A percentile compares a stretch with the other conserved stretches of the same genome.
phyloP scores from a whole-genome alignment of 2,329 filamentous ascomycete species.

The Apiospora pterosperma region DNA sequence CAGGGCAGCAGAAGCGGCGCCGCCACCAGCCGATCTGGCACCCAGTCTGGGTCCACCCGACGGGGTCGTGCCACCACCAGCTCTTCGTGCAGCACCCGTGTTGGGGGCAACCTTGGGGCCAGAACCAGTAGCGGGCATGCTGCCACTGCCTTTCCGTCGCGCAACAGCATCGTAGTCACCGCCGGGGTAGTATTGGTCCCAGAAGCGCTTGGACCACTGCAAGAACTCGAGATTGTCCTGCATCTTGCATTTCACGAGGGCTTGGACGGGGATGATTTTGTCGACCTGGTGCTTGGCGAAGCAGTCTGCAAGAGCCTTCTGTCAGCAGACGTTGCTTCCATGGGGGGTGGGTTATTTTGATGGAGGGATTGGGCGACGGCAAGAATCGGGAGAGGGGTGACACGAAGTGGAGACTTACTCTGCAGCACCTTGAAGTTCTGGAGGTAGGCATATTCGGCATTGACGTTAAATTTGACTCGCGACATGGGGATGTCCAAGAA shows the following conservation, averaged over 20 bases:
- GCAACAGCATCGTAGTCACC: conserved; percentile 92
- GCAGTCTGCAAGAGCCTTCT: conserved; percentile 51
- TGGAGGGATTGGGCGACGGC: background rate
- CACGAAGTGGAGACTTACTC: conserved; percentile 56
- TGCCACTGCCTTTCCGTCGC: conserved; percentile 71
- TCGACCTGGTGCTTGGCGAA: conserved; percentile 88
- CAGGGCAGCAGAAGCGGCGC: conserved; percentile 65
- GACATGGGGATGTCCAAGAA: conserved; percentile 94
- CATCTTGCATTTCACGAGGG: conserved; percentile 97
- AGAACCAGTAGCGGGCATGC: conserved; percentile 49
- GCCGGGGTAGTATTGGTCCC: conserved; percentile 97
- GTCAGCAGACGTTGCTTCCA: conserved; percentile 1
- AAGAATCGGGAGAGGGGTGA: background rate
- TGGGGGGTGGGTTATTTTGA: too few species aligned
- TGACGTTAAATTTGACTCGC: conserved; percentile 97
- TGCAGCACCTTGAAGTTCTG: conserved; percentile 98
- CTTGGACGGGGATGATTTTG: conserved; percentile 83
- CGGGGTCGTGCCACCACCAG: conserved; percentile 61
- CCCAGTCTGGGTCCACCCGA: conserved; percentile 50
- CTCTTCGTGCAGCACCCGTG: conserved; percentile 46
- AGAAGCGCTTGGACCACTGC: conserved; percentile 94
- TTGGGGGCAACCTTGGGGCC: conserved; percentile 48
- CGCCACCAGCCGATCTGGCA: conserved; percentile 31
- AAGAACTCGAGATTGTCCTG: conserved; percentile 99
- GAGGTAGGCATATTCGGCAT: conserved; percentile 93